Evolutionary conservation across 345 rosid species (phyloP).

Genomic region (Brassica carinata): DNA sequence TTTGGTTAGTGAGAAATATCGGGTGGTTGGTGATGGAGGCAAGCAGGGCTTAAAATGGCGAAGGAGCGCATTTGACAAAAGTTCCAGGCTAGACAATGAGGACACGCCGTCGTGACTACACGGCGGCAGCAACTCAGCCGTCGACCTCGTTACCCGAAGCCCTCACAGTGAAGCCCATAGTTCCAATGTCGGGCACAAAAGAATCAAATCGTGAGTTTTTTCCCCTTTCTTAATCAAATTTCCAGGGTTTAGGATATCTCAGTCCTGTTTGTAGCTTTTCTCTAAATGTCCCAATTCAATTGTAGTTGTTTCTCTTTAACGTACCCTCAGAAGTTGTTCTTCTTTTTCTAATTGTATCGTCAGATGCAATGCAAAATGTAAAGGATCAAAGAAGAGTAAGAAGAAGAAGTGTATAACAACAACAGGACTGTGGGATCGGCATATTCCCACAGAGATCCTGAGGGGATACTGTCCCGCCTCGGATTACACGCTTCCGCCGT

Average conservation of each 20-base stretch:
- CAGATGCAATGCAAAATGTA: neutral
- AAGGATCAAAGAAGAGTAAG: neutral
- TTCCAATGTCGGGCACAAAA: neutral
- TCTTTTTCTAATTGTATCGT: no score
- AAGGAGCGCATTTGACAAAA: neutral
- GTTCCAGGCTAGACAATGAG: neutral
- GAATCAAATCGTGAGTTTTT: neutral
- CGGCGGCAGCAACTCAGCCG: neutral
- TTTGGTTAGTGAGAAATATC: neutral
- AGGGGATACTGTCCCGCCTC: neutral
- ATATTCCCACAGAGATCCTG: neutral
- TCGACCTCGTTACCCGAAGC: neutral
- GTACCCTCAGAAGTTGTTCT: no score
- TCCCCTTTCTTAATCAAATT: no score
- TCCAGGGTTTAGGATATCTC: no score
- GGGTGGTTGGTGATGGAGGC: neutral
- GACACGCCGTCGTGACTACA: neutral
- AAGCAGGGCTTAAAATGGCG: neutral
- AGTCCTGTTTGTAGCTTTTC: no score
- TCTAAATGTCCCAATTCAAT: no score
- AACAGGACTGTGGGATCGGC: neutral
- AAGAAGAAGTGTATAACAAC: neutral
- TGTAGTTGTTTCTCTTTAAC: no score
- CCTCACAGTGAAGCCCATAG: neutral
- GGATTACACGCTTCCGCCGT: conserved; percentile 8